Percentiles rank a stretch among this genome's conserved stretches.
Evolutionary conservation across 768 basidiomycete species (phyloP).

Genomic region (Hygrocybe coccinea): DNA sequence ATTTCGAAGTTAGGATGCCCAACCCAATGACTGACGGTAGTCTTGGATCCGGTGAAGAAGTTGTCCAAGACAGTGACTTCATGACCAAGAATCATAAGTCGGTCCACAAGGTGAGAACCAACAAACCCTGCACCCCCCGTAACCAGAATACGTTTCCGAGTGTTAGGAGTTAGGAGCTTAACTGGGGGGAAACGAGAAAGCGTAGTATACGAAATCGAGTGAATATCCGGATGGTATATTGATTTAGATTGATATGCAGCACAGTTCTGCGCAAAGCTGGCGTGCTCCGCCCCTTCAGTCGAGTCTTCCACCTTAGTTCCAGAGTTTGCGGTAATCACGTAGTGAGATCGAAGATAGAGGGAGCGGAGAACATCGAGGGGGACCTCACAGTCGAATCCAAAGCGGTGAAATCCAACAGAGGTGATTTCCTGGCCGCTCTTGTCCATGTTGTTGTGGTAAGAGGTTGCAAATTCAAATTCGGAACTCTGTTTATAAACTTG

Average conservation of each 20-base stretch:
- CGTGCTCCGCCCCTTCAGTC: constrained; percentile 40
- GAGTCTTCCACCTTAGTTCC: constrained; percentile 32
- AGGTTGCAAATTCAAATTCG: constrained; percentile 3
- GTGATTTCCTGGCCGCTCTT: constrained; percentile 72
- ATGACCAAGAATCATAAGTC: constrained; percentile 95
- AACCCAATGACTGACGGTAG: constrained; percentile 93
- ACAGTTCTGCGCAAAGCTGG: constrained; percentile 47
- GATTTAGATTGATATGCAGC: constrained; percentile 74
- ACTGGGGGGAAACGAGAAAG: constrained; percentile 92
- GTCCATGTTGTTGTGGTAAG: constrained; percentile 60
- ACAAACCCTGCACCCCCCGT: constrained; percentile 99
- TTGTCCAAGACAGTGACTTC: constrained; percentile 97
- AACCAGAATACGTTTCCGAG: constrained; percentile 85
- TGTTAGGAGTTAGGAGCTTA: constrained; percentile 69
- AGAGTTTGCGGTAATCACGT: constrained; percentile 45
- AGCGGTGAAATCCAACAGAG: constrained; percentile 77
- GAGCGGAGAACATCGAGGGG: constrained; percentile 74
- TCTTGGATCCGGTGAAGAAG: constrained; percentile 97
- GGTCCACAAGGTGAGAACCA: constrained; percentile 95
- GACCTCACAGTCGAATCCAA: constrained; percentile 88
- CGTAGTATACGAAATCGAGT: constrained; percentile 88
- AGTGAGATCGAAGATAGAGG: constrained; percentile 84
- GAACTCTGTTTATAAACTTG: constrained; percentile 8
- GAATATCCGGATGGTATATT: constrained; percentile 73
- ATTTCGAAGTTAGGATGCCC: constrained; percentile 99